Conservation (phyloP, 164 flowering plant species). For the Dillenia turbinata region DNA sequence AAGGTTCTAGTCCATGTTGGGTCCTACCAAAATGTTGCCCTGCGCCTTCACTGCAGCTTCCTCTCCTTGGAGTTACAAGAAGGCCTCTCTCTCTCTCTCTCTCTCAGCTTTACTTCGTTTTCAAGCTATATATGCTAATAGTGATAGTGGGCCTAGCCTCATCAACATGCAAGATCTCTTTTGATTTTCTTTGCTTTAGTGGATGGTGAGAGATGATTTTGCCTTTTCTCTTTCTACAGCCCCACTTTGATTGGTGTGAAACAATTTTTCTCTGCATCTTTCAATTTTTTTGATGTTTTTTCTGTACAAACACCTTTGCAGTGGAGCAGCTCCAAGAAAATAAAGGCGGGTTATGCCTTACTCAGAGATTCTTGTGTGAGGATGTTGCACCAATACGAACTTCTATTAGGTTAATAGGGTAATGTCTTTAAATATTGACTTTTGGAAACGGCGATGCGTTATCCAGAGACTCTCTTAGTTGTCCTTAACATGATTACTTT, state of each 20-base stretch:
- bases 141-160: conserved; percentile 28
- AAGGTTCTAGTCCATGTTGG: conserved; percentile 12
- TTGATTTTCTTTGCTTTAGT: conserved; percentile 37
- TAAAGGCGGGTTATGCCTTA: too few relatives aligned
- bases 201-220: conserved; percentile 32
- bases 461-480: too few relatives aligned
- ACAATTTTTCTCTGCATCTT: neutral
- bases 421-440: too few relatives aligned
- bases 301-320: too few relatives aligned
- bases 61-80: conserved; percentile 13
- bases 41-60: conserved; percentile 12
- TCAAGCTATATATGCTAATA: conserved; percentile 15
- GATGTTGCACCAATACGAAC: too few relatives aligned
- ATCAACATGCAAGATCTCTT: conserved; percentile 37
- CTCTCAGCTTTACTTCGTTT: conserved; percentile 20
- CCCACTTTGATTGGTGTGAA: conserved; percentile 17
- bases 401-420: too few relatives aligned
- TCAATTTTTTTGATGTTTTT: too few relatives aligned
- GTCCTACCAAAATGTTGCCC: conserved; percentile 6
- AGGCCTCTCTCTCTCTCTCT: neutral
- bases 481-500: too few relatives aligned
- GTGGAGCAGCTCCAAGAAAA: too few relatives aligned
- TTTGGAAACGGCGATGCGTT: too few relatives aligned
- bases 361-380: too few relatives aligned
- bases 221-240: conserved; percentile 29